Percentiles rank a stretch among this genome's conserved stretches.
phyloP scores from a whole-genome alignment of 2,329 filamentous ascomycete species.

The Cytospora mali region DNA sequence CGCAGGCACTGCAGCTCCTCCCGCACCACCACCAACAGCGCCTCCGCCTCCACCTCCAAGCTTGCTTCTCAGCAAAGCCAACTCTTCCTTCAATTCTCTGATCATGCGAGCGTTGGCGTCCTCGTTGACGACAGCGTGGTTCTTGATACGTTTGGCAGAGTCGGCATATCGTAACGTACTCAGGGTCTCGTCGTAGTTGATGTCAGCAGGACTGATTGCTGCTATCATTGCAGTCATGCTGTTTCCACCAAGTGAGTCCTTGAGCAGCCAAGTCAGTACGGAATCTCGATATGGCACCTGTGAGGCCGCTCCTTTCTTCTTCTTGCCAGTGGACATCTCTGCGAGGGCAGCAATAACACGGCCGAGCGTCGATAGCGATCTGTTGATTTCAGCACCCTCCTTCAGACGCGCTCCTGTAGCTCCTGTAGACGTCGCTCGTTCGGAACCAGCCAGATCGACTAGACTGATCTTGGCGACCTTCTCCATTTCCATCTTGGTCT shows the following conservation, averaged over 20 bases:
- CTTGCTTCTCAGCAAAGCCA: constrained; percentile 83
- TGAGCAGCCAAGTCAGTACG: constrained; percentile 92
- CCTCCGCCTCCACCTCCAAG: constrained; percentile 59
- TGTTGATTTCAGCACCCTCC: constrained; percentile 97
- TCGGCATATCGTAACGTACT: constrained; percentile 96
- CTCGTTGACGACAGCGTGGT: constrained; percentile 98
- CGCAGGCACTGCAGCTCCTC: constrained; percentile 54
- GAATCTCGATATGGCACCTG: constrained; percentile 97
- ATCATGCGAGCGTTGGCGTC: constrained; percentile 99
- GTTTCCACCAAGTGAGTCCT: constrained; percentile 96
- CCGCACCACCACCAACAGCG: constrained; percentile 38
- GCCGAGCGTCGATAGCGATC: constrained; percentile 91
- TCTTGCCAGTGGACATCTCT: constrained; percentile 83
- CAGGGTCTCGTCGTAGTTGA: constrained; percentile 97
- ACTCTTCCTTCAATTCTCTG: constrained; percentile 92
- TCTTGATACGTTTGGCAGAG: constrained; percentile 98
- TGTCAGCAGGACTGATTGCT: constrained; percentile 95
- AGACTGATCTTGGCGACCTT: constrained; percentile 98
- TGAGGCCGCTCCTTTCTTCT: constrained; percentile 71
- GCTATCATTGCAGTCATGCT: constrained; percentile 99
- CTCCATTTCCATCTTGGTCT: constrained; percentile 96
- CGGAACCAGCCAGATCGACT: constrained; percentile 96
- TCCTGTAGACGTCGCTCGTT: constrained; percentile 94
- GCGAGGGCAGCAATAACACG: constrained; percentile 96
- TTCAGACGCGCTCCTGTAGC: constrained; percentile 94